Base-by-base conservation (phyloP, 768 basidiomycete species). In the Lactarius hengduanensis region DNA sequence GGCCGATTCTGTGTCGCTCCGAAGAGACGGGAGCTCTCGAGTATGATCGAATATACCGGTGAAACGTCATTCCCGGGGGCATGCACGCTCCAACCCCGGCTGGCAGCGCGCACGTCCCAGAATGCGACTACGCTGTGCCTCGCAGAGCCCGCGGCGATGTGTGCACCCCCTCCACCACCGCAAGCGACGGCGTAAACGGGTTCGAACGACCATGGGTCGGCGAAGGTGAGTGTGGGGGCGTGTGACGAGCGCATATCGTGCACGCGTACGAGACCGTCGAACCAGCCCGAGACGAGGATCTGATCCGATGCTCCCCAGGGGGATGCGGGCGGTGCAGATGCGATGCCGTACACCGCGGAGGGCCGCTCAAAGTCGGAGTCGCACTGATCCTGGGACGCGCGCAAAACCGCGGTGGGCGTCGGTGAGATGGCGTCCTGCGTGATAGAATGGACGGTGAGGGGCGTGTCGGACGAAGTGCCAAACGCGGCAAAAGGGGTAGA, bases 201-300 rank as follows among this genome's bases (percentile, higher is more conserved):
- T 68, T 91, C 90, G 57, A 79, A 80, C 1, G 83, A 86, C 84
- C 86, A 86, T 1, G 87, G 87, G 74, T 94, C 91, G 43, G 73
- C 74, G 53, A 94, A 72, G 18, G 82, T 80, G 61, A 92, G 76
- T 7, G 86, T 83, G 0, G 92, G 90, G 16, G 88, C 81, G 13
- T 62, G 61, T 20, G 80, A 73, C 30, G 75, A 79, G 30, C 92
- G 90, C 47, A 94, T 81, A 74, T 94, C 92, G 75, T 92, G 87
- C 59, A 91, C 81, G 43, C 84, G 82, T 40, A 91, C 88, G 57
- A 80, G 74, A 13, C 92, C 88, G 73, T 94, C 90, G 74, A 85
- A 94, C 91, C 92, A 93, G 1, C 91, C 92, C 1, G 90, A 88
- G 43, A 91, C 80, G 28, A 94, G 63, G 22, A 91, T 82, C 71